Evolutionary conservation across 805 yeast species (phyloP).

Genomic region (Cyberlindnera suaveolens): DNA sequence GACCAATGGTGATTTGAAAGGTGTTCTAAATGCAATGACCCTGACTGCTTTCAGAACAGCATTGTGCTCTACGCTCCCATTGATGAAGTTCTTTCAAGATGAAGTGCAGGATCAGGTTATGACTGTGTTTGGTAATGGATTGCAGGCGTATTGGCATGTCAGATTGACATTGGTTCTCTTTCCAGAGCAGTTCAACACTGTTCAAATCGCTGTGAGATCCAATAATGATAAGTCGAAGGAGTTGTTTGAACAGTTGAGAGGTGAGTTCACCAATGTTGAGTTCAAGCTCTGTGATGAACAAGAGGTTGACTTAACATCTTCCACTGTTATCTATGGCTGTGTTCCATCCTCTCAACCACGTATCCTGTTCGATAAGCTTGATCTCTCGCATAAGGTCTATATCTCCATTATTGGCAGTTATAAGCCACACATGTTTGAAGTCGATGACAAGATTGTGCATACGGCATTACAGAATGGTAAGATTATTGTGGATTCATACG

Average conservation of each 20-base stretch:
- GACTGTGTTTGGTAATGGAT: constrained; percentile 54
- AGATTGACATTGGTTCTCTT: constrained; percentile 36
- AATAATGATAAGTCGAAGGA: constrained; percentile 30
- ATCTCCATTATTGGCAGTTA: constrained; percentile 62
- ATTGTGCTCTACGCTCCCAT: constrained; percentile 43
- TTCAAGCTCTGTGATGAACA: constrained; percentile 20
- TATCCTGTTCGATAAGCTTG: constrained; percentile 30
- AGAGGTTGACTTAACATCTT: constrained; percentile 27
- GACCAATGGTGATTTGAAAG: constrained; percentile 42
- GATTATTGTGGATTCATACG: constrained; percentile 54
- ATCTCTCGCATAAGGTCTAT: constrained; percentile 28
- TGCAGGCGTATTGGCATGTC: constrained; percentile 62
- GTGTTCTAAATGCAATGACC: constrained; percentile 50
- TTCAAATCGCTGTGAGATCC: constrained; percentile 41
- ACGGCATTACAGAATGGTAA: constrained; percentile 31
- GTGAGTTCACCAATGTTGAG: constrained; percentile 25
- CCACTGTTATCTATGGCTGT: constrained; percentile 52
- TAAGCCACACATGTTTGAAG: constrained; percentile 61
- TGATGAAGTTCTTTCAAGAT: constrained; percentile 31
- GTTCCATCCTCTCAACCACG: constrained; percentile 49
- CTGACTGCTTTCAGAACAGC: constrained; percentile 68
- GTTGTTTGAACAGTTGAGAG: constrained; percentile 22
- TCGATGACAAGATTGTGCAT: constrained; percentile 38
- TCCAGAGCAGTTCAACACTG: constrained; percentile 29
- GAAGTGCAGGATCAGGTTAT: constrained; percentile 19